Evolutionary conservation across 202 grass and related monocot species (phyloP).

Genomic region (Brachypodium distachyon): DNA sequence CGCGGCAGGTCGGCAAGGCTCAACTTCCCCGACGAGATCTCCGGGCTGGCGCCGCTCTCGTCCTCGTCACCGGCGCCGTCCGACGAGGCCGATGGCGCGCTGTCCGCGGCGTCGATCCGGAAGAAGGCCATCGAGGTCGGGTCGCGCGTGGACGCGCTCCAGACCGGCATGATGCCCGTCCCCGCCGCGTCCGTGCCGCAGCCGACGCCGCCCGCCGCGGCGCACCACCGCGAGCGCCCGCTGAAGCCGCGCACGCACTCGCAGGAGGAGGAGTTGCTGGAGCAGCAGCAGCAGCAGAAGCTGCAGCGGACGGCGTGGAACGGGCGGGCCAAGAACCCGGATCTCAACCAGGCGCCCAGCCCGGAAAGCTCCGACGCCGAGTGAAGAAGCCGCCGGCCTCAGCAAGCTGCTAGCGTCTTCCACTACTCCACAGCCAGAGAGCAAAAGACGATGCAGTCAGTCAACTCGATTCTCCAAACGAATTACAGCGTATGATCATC

Average conservation of each 20-base stretch:
- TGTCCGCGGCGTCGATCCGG: conserved; percentile 70
- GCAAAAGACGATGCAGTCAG: background rate
- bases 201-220: too few species aligned
- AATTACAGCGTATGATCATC: conserved; percentile 7
- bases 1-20: conserved; percentile 69
- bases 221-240: conserved; percentile 36
- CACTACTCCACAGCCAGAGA: background rate
- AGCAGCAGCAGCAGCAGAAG: conserved; percentile 14
- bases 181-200: background rate
- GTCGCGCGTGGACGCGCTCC: conserved; percentile 72
- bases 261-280: background rate
- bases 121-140: conserved; percentile 97
- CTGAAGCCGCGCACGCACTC: background rate
- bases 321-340: conserved; percentile 62
- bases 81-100: conserved; percentile 9
- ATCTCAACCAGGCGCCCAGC: conserved; percentile 75
- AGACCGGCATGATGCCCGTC: conserved; percentile 25
- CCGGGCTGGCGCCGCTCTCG: conserved; percentile 15
- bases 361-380: conserved; percentile 78
- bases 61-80: background rate
- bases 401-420: background rate
- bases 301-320: conserved; percentile 20
- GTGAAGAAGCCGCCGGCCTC: background rate
- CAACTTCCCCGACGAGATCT: conserved; percentile 96
- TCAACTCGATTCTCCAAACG: background rate